phyloP scores from a whole-genome alignment of 2,329 filamentous ascomycete species.

The Metarhizium guizhouense region DNA sequence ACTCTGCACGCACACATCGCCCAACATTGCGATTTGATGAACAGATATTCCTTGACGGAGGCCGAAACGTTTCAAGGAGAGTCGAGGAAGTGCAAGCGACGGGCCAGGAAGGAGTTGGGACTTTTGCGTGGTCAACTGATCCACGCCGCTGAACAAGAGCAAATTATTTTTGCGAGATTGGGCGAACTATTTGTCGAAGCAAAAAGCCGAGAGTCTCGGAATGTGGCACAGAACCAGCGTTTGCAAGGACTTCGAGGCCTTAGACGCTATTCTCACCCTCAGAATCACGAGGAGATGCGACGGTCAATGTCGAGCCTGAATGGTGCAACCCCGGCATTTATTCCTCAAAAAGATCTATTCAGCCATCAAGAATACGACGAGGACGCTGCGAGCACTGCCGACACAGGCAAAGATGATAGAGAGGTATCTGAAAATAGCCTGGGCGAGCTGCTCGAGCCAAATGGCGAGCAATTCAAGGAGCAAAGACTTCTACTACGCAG shows the following conservation, averaged over 20 bases:
- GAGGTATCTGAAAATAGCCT: background rate
- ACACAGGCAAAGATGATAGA: background rate
- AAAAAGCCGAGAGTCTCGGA: slow-evolving; percentile 32
- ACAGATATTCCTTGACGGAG: slow-evolving; percentile 28
- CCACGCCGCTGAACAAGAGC: slow-evolving; percentile 38
- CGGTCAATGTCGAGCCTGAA: slow-evolving; percentile 14
- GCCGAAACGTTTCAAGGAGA: slow-evolving; percentile 17
- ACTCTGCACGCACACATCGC: slow-evolving; percentile 31
- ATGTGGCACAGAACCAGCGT: slow-evolving; percentile 19
- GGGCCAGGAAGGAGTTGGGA: slow-evolving; percentile 30
- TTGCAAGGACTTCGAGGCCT: background rate
- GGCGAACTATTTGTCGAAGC: slow-evolving; percentile 41
- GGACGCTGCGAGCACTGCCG: background rate
- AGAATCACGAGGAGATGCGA: background rate
- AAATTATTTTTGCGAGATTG: slow-evolving; percentile 33
- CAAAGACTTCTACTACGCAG: background rate
- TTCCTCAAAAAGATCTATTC: slow-evolving; percentile 12
- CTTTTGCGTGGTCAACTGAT: slow-evolving; percentile 33
- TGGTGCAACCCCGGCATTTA: slow-evolving; percentile 21
- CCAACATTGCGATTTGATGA: slow-evolving; percentile 28
- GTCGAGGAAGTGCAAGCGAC: slow-evolving; percentile 18
- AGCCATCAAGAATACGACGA: background rate
- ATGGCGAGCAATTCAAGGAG: background rate
- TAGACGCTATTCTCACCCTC: background rate
- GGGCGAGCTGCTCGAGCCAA: background rate